A percentile compares a stretch with the other conserved stretches of the same genome.
These are phyloP conservation scores for Salix viminalis DNA, from an alignment of 345 rosid species.

Conservation along the genomic window DNA sequence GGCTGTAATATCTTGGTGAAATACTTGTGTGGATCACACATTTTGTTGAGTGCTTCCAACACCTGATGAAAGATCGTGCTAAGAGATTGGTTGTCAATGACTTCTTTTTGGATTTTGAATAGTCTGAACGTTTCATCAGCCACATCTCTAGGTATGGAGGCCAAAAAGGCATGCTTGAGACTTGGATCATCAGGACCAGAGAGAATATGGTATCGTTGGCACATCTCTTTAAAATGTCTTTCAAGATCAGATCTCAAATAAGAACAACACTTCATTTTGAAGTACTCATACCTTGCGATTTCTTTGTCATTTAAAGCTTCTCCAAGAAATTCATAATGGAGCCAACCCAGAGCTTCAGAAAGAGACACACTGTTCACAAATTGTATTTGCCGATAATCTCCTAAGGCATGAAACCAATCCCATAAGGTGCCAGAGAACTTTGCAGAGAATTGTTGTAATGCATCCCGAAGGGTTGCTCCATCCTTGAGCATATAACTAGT, in stretches of 20 bases:
- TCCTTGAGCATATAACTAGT: too few species aligned
- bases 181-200: not conserved
- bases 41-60: too few species aligned
- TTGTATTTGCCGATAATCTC: not conserved
- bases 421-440: not conserved
- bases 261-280: not conserved
- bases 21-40: too few species aligned
- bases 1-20: too few species aligned
- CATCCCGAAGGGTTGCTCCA: too few species aligned
- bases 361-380: not conserved
- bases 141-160: too few species aligned
- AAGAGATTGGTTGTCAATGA: too few species aligned
- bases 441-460: not conserved
- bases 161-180: too few species aligned
- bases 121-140: too few species aligned
- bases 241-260: too few species aligned
- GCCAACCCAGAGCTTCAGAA: not conserved
- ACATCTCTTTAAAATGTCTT: not conserved
- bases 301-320: not conserved
- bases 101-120: too few species aligned
- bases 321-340: not conserved
- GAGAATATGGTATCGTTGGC: not conserved
- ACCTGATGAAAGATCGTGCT: too few species aligned
- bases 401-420: not conserved
- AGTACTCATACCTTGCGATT: not conserved